Base-by-base conservation (phyloP, 2,329 filamentous ascomycete genomes). In the Cladobotryum mycophilum region DNA sequence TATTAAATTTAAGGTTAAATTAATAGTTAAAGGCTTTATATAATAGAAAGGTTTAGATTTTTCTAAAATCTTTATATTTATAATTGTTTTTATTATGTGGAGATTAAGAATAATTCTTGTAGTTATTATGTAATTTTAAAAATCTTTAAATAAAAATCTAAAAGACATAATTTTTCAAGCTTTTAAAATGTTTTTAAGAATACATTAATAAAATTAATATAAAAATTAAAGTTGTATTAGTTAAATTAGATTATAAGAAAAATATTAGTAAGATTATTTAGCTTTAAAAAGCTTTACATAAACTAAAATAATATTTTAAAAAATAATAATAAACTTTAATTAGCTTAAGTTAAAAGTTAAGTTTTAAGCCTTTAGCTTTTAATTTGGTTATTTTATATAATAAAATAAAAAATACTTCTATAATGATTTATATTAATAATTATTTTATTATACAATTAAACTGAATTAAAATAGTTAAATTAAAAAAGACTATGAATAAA, bases 171-270 rank as follows among this genome's bases (percentile, higher is more conserved):
- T 17, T 18, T 45, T 34, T 49, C 42, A 48, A 44, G 34, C 13
- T 42, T 42, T 48, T 52, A 45, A 48, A 38, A 48, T 38, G 49
- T 41, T 45, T 53, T 54, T 45, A n/a, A 36, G 7, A 35, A 2
- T 34, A 45, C 15, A 34, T 45, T 45, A 35, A 34, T 35, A 35
- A 35, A 9, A 35, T 35, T 45, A 45, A 35, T 35, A 35, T 4
- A 15, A 35, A 35, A 35, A 4, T 9, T 45, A 18, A 45, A 35
- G 9, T 12, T 17, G 18, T 30, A 44, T 44, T 15, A 45, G 30
- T 20, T 22, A 20, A 43, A 43, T 20, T 22, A 14, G 3, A 25
- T 12, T 12, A 22, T 43, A 25, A 12, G n/a, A n/a, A 43, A 43
- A 25, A 12, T 22, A 43, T 25, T 43, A 43, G 12, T 37, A 37